Evolutionary conservation across 2,329 filamentous ascomycete genomes (phyloP).

Genomic region (Elsinoe arachidis): DNA sequence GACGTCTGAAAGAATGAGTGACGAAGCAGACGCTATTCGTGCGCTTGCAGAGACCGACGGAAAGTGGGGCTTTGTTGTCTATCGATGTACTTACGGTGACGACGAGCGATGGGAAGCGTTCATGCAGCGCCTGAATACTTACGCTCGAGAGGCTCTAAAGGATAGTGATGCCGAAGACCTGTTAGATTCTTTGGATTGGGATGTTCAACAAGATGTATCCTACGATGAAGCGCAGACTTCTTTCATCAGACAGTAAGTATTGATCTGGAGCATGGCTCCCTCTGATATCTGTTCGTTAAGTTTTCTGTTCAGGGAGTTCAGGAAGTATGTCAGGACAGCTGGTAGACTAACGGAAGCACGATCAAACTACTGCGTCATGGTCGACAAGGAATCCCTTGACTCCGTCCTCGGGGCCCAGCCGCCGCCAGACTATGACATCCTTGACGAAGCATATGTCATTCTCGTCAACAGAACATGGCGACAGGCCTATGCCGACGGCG

Average conservation of each 20-base stretch:
- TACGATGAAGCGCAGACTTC: background rate
- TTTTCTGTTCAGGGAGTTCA: background rate
- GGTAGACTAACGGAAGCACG: background rate
- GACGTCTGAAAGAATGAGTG: too few relatives aligned
- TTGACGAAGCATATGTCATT: background rate
- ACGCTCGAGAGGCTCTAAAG: background rate
- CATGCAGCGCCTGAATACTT: background rate
- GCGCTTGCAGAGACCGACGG: too few relatives aligned
- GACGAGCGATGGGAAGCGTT: background rate
- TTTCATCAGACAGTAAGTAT: background rate
- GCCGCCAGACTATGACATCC: background rate
- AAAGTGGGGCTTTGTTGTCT: background rate
- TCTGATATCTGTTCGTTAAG: too few relatives aligned
- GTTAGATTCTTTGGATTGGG: background rate
- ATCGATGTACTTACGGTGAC: background rate
- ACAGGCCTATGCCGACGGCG: background rate
- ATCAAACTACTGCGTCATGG: background rate
- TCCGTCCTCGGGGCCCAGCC: background rate
- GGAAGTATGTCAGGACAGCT: background rate
- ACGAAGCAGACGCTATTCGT: too few relatives aligned
- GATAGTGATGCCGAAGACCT: background rate
- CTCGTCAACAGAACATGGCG: background rate
- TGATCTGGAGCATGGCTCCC: background rate
- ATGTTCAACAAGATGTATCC: background rate
- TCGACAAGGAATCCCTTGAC: background rate